A percentile compares a stretch with the other conserved stretches of the same genome.
These are phyloP conservation scores for Ceratocystiopsis sp. DNA, from an alignment of 2,329 filamentous ascomycete genomes.

Conservation along the genomic window DNA sequence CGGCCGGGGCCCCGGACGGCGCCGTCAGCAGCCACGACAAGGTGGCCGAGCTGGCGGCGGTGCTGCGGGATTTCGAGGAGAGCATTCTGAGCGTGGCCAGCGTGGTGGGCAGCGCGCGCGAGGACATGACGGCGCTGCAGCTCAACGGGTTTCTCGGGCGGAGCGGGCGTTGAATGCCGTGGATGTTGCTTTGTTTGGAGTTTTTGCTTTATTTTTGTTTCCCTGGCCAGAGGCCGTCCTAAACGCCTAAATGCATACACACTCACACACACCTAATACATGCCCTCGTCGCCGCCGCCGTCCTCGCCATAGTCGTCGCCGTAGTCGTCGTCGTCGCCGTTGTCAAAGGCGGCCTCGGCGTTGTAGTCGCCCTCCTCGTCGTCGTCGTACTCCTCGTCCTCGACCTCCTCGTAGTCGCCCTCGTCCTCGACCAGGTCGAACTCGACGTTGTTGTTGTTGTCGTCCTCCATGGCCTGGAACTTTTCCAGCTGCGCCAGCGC, in stretches of 20 bases:
- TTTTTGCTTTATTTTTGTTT: too few species aligned
- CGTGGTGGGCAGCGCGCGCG: constrained; percentile 40
- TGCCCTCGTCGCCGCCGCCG: constrained; percentile 18
- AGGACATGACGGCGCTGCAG: constrained; percentile 42
- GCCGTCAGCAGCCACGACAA: constrained; percentile 25
- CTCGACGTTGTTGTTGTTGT: constrained; percentile 19
- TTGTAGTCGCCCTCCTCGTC: constrained; percentile 45
- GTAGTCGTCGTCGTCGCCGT: constrained; percentile 32
- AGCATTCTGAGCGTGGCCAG: constrained; percentile 46
- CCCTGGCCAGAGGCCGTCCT: too few species aligned
- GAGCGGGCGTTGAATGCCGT: constrained; percentile 10
- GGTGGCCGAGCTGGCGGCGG: constrained; percentile 34
- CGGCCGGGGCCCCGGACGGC: constrained; percentile 14
- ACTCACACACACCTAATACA: constrained; percentile 10
- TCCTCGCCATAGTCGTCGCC: constrained; percentile 33
- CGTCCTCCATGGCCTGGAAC: constrained; percentile 24
- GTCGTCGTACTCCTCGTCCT: constrained; percentile 36
- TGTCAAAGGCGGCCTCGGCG: constrained; percentile 43
- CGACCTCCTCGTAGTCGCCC: constrained; percentile 29
- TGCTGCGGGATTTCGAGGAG: constrained; percentile 47
- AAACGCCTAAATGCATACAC: too few species aligned
- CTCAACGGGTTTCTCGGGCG: constrained; percentile 28
- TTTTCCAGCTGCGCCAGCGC: constrained; percentile 28
- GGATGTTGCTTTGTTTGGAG: too few species aligned
- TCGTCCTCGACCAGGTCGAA: constrained; percentile 31